Evolutionary conservation across 805 yeast genomes (phyloP).

Genomic region (Candida nitratophila): DNA sequence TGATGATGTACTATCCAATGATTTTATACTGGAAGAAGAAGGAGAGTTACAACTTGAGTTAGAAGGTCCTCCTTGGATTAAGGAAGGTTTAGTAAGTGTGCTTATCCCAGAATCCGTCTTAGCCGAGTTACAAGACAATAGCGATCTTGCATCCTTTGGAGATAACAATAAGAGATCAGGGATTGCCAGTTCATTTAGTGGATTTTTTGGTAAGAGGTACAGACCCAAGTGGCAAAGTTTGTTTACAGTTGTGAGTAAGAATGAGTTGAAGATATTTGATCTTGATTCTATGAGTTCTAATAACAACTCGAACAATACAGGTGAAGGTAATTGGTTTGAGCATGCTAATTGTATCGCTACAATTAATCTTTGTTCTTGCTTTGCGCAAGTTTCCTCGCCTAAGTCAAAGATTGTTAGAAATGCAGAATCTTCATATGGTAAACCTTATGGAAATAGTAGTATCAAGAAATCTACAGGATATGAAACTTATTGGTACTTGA

Average conservation of each 20-base stretch:
- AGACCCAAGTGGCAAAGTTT: slow-evolving; percentile 35
- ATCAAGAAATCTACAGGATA: slow-evolving; percentile 24
- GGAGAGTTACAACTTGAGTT: slow-evolving; percentile 56
- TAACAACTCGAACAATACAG: slow-evolving; percentile 10
- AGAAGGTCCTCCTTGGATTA: slow-evolving; percentile 71
- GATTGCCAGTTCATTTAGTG: background rate
- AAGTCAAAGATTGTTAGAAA: slow-evolving; percentile 13
- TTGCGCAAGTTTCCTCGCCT: slow-evolving; percentile 38
- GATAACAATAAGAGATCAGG: no score
- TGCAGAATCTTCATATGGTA: slow-evolving; percentile 8
- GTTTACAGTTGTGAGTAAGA: slow-evolving; percentile 64
- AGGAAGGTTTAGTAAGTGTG: slow-evolving; percentile 57
- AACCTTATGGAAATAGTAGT: slow-evolving; percentile 17
- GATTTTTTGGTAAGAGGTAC: background rate
- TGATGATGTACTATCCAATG: background rate
- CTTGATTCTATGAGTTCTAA: slow-evolving; percentile 26
- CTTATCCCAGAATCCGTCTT: slow-evolving; percentile 17
- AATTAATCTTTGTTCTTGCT: slow-evolving; percentile 44
- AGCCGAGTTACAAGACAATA: slow-evolving; percentile 26
- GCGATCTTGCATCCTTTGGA: no score
- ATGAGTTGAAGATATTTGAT: slow-evolving; percentile 53
- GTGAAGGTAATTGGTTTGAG: slow-evolving; percentile 64
- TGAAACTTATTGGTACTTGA: slow-evolving; percentile 44
- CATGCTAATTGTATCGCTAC: slow-evolving; percentile 52
- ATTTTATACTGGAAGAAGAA: slow-evolving; percentile 27